A percentile compares a stretch with the other conserved stretches of the same genome.
phyloP scores from a whole-genome alignment of 495 filamentous ascomycete species.

The Podospora didyma region DNA sequence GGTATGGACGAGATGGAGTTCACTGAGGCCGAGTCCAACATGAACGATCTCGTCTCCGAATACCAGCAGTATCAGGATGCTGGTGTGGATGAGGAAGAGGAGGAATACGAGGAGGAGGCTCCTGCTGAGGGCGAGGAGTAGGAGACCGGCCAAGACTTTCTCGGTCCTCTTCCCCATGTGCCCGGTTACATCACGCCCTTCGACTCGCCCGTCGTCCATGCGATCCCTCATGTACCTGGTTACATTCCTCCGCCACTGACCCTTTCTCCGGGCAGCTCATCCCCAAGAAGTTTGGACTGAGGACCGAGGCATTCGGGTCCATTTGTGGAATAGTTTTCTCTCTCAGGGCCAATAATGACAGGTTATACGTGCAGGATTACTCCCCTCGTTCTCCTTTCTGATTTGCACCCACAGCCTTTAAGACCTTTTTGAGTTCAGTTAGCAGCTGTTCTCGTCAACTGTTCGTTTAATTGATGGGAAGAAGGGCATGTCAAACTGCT shows the following conservation, averaged over 20 bases:
- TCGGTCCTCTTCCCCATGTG: background rate
- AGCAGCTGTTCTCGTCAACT: constrained; percentile 1
- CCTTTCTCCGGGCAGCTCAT: no score
- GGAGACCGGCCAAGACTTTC: background rate
- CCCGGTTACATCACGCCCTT: background rate
- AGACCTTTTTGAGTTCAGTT: background rate
- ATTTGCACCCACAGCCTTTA: background rate
- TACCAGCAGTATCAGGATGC: constrained; percentile 99
- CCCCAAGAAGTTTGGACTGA: no score
- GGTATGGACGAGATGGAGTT: constrained; percentile 99
- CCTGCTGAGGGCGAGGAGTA: constrained; percentile 53
- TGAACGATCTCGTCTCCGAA: constrained; percentile 99
- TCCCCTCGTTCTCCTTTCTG: background rate
- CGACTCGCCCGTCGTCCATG: no score
- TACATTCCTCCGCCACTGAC: no score
- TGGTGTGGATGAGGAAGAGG: constrained; percentile 69
- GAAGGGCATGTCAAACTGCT: constrained; percentile 11
- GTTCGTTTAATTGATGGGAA: constrained; percentile 18
- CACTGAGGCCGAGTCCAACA: constrained; percentile 99
- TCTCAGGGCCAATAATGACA: background rate
- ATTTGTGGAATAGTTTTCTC: constrained; percentile 10
- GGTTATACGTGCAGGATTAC: no score
- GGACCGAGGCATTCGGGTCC: no score
- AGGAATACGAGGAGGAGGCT: constrained; percentile 60
- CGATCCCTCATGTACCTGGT: no score